Percentiles rank a stretch among this genome's conserved stretches.
These are phyloP conservation scores for Neltuma alba DNA, from an alignment of 306 rosid genomes.

Conservation along the genomic window DNA sequence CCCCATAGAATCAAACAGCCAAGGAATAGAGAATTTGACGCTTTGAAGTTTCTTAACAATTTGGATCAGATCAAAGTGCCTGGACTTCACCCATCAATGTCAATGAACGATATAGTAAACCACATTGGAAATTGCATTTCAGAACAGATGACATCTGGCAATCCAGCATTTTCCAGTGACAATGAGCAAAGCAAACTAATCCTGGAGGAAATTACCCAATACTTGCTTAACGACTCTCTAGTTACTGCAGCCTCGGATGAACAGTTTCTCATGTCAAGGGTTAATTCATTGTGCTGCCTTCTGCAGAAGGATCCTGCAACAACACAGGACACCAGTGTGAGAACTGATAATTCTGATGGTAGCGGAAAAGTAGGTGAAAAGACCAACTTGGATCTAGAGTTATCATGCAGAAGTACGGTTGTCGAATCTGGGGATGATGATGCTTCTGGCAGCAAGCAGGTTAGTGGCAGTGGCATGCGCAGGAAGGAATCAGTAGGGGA, in stretches of 20 bases:
- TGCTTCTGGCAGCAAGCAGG: conserved; percentile 46
- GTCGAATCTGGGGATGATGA: conserved; percentile 41
- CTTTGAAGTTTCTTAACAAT: conserved; percentile 49
- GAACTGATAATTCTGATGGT: not conserved
- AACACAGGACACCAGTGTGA: conserved; percentile 37
- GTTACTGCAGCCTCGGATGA: conserved; percentile 51
- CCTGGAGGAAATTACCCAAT: conserved; percentile 69
- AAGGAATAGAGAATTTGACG: conserved; percentile 43
- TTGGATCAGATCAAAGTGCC: conserved; percentile 68
- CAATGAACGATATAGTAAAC: conserved; percentile 68
- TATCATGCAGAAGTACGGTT: conserved; percentile 34
- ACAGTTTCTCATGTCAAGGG: conserved; percentile 69
- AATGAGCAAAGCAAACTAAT: conserved; percentile 43
- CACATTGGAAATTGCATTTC: conserved; percentile 70
- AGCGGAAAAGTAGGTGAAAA: conserved; percentile 35
- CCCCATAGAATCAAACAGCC: conserved; percentile 38
- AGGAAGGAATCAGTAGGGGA: conserved; percentile 79
- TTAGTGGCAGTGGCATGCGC: conserved; percentile 48
- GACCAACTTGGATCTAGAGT: conserved; percentile 32
- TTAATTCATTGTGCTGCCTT: conserved; percentile 73
- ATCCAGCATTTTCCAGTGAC: conserved; percentile 39
- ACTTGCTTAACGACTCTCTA: conserved; percentile 63
- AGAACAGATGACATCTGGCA: conserved; percentile 53
- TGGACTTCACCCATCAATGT: conserved; percentile 67
- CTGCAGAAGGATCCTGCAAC: conserved; percentile 66